Evolutionary conservation across 257 asterid genomes (phyloP).

Genomic region (Capsicum pubescens): DNA sequence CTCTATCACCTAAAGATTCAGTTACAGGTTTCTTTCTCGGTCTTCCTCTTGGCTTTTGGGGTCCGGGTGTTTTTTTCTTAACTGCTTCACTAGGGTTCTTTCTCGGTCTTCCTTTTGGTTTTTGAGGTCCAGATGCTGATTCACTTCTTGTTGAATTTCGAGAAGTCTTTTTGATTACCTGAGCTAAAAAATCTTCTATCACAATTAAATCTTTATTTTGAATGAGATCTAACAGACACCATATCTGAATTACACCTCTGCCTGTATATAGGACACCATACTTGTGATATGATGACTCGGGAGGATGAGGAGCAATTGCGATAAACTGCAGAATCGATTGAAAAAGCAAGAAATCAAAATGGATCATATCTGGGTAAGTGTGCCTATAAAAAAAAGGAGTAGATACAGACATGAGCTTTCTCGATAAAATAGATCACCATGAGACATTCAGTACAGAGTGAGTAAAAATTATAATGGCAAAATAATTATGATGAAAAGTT

Average conservation of each 20-base stretch:
- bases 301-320: conserved; percentile 95
- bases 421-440: conserved; percentile 5
- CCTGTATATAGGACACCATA: conserved; percentile 83
- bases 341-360: conserved; percentile 29
- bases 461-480: not conserved
- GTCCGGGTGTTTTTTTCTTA: conserved; percentile 35
- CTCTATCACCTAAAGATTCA: conserved; percentile 41
- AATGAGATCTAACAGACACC: conserved; percentile 67
- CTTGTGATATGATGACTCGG: conserved; percentile 83
- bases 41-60: conserved; percentile 51
- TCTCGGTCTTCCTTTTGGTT: conserved; percentile 51
- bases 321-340: conserved; percentile 62
- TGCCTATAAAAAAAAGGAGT: not conserved
- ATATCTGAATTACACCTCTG: conserved; percentile 87
- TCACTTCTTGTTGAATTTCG: conserved; percentile 33
- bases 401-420: not conserved
- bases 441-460: not conserved
- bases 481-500: not conserved
- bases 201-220: conserved; percentile 22
- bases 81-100: conserved; percentile 34
- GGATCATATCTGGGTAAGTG: conserved; percentile 22
- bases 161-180: conserved; percentile 45
- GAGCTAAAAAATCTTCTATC: conserved; percentile 42
- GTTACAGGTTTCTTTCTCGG: conserved; percentile 50
- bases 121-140: conserved; percentile 31